Conservation (phyloP, 108 stramenopile species). For the Skeletonema potamos region DNA sequence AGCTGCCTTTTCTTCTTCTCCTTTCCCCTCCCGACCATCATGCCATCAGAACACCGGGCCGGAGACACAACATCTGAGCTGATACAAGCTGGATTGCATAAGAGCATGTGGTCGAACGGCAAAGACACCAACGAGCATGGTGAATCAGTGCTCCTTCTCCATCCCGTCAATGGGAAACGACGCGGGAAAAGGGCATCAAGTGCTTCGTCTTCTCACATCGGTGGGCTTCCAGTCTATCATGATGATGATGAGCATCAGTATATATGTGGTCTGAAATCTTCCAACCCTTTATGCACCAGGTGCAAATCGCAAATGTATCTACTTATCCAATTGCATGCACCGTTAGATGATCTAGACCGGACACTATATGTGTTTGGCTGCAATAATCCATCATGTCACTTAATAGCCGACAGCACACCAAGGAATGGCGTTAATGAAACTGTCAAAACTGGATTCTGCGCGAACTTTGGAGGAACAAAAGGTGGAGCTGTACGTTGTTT, state of each 20-base stretch:
- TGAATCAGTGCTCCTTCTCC: slow-evolving; percentile 61
- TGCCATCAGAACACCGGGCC: too few species aligned
- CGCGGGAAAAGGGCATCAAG: slow-evolving; percentile 3
- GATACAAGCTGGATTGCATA: not conserved
- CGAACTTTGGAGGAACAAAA: slow-evolving; percentile 27
- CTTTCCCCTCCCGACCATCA: too few species aligned
- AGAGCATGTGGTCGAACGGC: slow-evolving; percentile 57
- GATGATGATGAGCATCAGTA: slow-evolving; percentile 10
- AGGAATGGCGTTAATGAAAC: not conserved
- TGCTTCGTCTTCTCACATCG: slow-evolving; percentile 52
- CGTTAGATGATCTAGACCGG: slow-evolving; percentile 42
- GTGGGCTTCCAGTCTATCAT: slow-evolving; percentile 43
- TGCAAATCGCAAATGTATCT: slow-evolving; percentile 59
- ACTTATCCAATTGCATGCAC: slow-evolving; percentile 55
- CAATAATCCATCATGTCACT: slow-evolving; percentile 52
- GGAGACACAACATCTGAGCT: too few species aligned
- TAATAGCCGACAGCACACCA: not conserved
- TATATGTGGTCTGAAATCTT: not conserved
- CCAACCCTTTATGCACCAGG: slow-evolving; percentile 36
- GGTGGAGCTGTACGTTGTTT: slow-evolving; percentile 49
- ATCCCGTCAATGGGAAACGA: slow-evolving; percentile 36
- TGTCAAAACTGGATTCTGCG: slow-evolving; percentile 27
- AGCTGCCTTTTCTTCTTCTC: too few species aligned
- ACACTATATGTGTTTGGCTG: slow-evolving; percentile 55
- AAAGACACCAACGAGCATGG: slow-evolving; percentile 66